Evolutionary conservation across 768 basidiomycete species (phyloP).

Genomic region (Mycena galericulata): DNA sequence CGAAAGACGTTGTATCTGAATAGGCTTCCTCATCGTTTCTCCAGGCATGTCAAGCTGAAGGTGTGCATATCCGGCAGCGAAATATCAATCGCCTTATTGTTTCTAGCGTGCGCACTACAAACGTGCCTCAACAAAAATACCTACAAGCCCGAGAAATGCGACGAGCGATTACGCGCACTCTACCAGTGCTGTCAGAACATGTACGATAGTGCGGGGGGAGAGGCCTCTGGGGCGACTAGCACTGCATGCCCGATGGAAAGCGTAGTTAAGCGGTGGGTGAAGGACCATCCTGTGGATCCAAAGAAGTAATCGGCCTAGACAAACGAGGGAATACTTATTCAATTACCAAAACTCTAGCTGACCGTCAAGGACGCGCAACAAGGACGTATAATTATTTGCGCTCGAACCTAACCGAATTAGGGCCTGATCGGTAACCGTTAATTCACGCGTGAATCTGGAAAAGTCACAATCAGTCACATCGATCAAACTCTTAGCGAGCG

Average conservation of each 20-base stretch:
- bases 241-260: conserved; percentile 71
- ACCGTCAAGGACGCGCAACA: no score
- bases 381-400: no score
- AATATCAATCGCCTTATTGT: not conserved
- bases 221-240: conserved; percentile 52
- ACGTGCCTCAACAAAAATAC: conserved; percentile 73
- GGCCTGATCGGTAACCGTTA: no score
- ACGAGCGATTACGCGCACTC: conserved; percentile 60
- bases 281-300: conserved; percentile 55
- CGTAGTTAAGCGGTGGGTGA: conserved; percentile 71
- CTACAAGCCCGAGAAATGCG: conserved; percentile 73
- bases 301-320: no score
- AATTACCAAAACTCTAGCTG: no score
- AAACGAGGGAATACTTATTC: no score
- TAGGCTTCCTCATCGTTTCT: not conserved
- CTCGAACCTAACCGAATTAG: no score
- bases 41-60: conserved; percentile 43
- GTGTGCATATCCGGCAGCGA: conserved; percentile 21
- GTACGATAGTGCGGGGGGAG: conserved; percentile 56
- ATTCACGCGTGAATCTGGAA: no score
- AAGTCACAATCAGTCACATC: no score
- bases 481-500: no score
- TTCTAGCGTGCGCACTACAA: conserved; percentile 72
- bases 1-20: no score
- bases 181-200: conserved; percentile 73